Evolutionary conservation across 306 rosid species (phyloP), one percentile per base, ranked within the genome.

Genomic region (Quercus wislizeni): DNA sequence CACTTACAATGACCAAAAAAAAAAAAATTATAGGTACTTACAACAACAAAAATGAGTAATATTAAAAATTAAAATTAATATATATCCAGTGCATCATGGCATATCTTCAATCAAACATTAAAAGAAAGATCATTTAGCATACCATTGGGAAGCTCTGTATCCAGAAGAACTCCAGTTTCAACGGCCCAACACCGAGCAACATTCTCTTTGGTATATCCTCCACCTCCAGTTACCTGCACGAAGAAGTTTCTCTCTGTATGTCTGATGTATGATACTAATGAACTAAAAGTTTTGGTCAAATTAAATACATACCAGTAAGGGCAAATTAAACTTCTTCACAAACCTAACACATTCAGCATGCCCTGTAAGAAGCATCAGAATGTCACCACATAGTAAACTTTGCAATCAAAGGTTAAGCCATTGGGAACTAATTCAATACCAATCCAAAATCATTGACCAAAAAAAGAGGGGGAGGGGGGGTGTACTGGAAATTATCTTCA

Each of bases 171-270:
- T 69, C 99, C 99, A 71, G 99, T 95, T 90, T 95, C 99, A 72
- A 95, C 82, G 0, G 98, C 81, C 99, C 99, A 95, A 83, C 99
- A 95, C 49, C 99, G 90, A 85, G 99, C 99, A 80, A 95, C 99
- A 85, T 95, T 95, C 84, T 95, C 99, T 89, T 95, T 95, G 8
- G 98, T 95, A 85, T 95, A 95, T 71, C 99, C 99, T 62, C 99
- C 99, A 33, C 99, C 99, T 76, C 99, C 99, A 81, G 97, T 93
- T 79, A 95, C 98, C 99, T 92, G 83, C 74, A 79, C 25, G 20
- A 41, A 83, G 85, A 78, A 76, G 73, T 69, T 73, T 33, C 67
- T 63, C 68, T 19, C 31, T 2, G 49, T 84, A 79, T 71, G 71
- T 80, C 73, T 73, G 71, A 79, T 54, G 62, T 79, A 61, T 15